A percentile compares a stretch with the other conserved stretches of the same genome.
These are phyloP conservation scores for Gynandropsis gynandra DNA, from an alignment of 345 rosid genomes.

Conservation along the genomic window DNA sequence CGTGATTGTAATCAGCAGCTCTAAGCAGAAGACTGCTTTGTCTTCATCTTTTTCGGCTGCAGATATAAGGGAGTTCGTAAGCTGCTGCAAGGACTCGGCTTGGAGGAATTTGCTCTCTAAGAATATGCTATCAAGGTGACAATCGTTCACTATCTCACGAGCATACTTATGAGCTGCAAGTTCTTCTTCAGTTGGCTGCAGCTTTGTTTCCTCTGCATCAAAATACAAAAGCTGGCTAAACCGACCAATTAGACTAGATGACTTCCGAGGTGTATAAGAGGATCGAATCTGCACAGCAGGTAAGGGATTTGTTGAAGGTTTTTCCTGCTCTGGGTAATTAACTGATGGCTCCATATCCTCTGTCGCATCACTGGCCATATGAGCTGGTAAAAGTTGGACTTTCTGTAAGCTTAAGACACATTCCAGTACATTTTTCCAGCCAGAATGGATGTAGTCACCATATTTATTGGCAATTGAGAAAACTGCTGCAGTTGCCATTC, in stretches of 20 bases:
- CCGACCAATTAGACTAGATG: constrained; percentile 60
- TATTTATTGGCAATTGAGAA: constrained; percentile 58
- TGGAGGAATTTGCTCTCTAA: constrained; percentile 71
- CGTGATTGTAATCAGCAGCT: constrained; percentile 56
- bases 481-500: constrained; percentile 53
- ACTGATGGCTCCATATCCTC: constrained; percentile 44
- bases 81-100: constrained; percentile 56
- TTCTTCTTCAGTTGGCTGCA: constrained; percentile 49
- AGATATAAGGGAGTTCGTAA: constrained; percentile 45
- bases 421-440: constrained; percentile 58
- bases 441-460: constrained; percentile 54
- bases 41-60: constrained; percentile 49
- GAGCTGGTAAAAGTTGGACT: constrained; percentile 59
- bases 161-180: constrained; percentile 45
- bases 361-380: constrained; percentile 47
- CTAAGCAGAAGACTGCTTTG: constrained; percentile 55
- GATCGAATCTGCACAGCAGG: constrained; percentile 24
- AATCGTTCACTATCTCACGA: constrained; percentile 47
- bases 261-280: constrained; percentile 31
- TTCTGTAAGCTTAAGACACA: constrained; percentile 56
- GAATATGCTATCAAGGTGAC: constrained; percentile 59
- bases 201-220: constrained; percentile 56
- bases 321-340: constrained; percentile 34
- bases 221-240: constrained; percentile 64
- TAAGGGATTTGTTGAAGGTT: constrained; percentile 27